phyloP scores from a whole-genome alignment of 2,329 filamentous ascomycete genomes.

The Colletotrichum sp. region DNA sequence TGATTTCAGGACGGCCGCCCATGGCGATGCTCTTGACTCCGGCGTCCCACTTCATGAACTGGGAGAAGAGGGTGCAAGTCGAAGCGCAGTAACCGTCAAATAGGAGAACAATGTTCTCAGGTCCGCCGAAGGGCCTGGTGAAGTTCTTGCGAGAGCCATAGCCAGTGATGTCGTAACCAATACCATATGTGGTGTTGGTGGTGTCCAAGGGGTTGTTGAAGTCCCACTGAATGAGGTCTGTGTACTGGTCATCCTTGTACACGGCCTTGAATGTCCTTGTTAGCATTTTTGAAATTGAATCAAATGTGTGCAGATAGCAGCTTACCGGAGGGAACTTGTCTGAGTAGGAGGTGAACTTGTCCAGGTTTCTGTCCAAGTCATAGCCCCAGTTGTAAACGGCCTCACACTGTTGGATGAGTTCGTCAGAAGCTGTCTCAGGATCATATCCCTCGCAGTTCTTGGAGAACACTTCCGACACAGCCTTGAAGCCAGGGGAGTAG shows the following conservation, averaged over 20 bases:
- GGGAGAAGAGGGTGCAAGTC: constrained; percentile 48
- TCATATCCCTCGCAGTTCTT: constrained; percentile 45
- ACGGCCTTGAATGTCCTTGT: constrained; percentile 36
- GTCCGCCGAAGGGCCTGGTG: constrained; percentile 54
- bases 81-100: constrained; percentile 66
- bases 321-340: constrained; percentile 45
- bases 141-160: constrained; percentile 52
- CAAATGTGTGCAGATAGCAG: constrained; percentile 21
- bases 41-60: constrained; percentile 2
- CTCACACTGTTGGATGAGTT: constrained; percentile 38
- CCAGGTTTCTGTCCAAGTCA: constrained; percentile 50
- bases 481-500: constrained; percentile 45
- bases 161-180: constrained; percentile 53
- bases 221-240: constrained; percentile 56
- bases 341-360: constrained; percentile 54
- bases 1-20: constrained; percentile 20
- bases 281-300: constrained; percentile 24
- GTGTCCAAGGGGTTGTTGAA: constrained; percentile 46
- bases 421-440: constrained; percentile 39
- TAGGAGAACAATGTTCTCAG: constrained; percentile 63
- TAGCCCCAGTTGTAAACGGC: constrained; percentile 55
- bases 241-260: constrained; percentile 41
- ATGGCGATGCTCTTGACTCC: constrained; percentile 6
- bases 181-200: constrained; percentile 42
- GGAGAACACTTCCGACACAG: constrained; percentile 47